Conservation (phyloP, 2,329 filamentous ascomycete species). For the Byssochlamys sp. region DNA sequence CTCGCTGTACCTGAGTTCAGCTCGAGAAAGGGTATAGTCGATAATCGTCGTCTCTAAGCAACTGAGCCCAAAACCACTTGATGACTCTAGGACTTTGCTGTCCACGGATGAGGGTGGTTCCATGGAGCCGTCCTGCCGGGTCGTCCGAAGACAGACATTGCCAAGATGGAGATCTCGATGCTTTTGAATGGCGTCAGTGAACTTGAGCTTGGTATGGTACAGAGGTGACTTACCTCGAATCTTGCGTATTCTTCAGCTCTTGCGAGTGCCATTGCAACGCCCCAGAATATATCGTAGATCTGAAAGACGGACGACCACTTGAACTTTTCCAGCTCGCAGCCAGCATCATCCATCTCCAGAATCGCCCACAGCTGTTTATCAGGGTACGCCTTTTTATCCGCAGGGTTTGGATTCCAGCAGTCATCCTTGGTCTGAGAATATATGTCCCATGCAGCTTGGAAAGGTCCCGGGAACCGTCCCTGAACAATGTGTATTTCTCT, state of each 20-base stretch:
- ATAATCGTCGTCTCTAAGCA: constrained; percentile 55
- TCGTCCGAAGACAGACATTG: constrained; percentile 52
- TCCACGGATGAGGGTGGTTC: constrained; percentile 24
- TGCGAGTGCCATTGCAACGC: constrained; percentile 51
- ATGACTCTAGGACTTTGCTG: constrained; percentile 19
- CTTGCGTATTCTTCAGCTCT: constrained; percentile 51
- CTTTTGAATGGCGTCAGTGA: constrained; percentile 16
- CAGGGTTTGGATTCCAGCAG: constrained; percentile 49
- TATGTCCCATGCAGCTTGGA: constrained; percentile 38
- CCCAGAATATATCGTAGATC: constrained; percentile 59
- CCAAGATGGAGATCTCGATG: constrained; percentile 58
- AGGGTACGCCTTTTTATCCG: constrained; percentile 43
- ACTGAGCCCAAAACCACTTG: constrained; percentile 42
- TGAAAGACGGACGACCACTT: constrained; percentile 35
- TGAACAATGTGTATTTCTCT: constrained; percentile 49
- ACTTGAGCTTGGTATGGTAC: background rate
- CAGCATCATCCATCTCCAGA: constrained; percentile 58
- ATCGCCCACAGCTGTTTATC: constrained; percentile 53
- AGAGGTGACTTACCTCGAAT: constrained; percentile 42
- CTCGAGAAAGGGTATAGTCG: constrained; percentile 59
- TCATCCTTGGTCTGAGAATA: constrained; percentile 34
- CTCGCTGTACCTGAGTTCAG: constrained; percentile 33
- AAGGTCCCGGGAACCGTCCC: constrained; percentile 45
- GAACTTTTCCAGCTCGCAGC: constrained; percentile 46
- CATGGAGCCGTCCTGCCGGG: constrained; percentile 20